Percentiles rank a stretch among this genome's conserved stretches.
Conservation (phyloP, 106 monocot species). For the Ottelia alismoides region DNA sequence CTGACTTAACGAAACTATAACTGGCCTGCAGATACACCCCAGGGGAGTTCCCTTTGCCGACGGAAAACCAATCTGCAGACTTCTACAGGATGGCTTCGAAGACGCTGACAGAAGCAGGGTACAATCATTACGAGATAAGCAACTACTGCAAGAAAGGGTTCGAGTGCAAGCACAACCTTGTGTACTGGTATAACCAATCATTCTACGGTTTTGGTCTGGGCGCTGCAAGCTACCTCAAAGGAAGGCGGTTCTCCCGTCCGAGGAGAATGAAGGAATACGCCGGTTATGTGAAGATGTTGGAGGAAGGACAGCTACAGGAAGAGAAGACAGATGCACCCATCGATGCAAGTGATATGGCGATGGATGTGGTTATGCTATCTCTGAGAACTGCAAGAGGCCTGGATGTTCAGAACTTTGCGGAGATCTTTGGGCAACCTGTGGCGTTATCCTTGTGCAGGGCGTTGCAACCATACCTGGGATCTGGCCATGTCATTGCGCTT, state of each 20-base stretch:
- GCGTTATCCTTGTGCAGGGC: slow-evolving; percentile 28
- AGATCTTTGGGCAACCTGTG: slow-evolving; percentile 32
- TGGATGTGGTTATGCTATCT: slow-evolving; percentile 95
- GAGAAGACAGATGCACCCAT: neutral
- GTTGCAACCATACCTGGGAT: slow-evolving; percentile 41
- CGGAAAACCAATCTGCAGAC: slow-evolving; percentile 57
- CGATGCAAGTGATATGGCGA: slow-evolving; percentile 48
- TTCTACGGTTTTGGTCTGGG: slow-evolving; percentile 84
- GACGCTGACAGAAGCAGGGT: slow-evolving; percentile 39
- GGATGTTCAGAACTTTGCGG: slow-evolving; percentile 39
- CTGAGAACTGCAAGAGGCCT: slow-evolving; percentile 80
- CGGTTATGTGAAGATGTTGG: slow-evolving; percentile 46
- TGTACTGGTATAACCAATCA: slow-evolving; percentile 70
- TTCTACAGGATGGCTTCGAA: slow-evolving; percentile 73
- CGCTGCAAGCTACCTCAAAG: slow-evolving; percentile 62
- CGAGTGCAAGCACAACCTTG: slow-evolving; percentile 72
- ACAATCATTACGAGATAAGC: slow-evolving; percentile 93
- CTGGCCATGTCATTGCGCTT: slow-evolving; percentile 54
- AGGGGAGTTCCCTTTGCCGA: slow-evolving; percentile 71
- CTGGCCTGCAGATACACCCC: slow-evolving; percentile 47
- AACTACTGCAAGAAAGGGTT: slow-evolving; percentile 70
- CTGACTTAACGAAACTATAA: neutral
- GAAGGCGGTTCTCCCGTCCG: slow-evolving; percentile 70
- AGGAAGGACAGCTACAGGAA: slow-evolving; percentile 22
- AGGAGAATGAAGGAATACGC: slow-evolving; percentile 59